phyloP scores from a whole-genome alignment of 2,329 filamentous ascomycete species.

The Colletotrichum spaethianum region DNA sequence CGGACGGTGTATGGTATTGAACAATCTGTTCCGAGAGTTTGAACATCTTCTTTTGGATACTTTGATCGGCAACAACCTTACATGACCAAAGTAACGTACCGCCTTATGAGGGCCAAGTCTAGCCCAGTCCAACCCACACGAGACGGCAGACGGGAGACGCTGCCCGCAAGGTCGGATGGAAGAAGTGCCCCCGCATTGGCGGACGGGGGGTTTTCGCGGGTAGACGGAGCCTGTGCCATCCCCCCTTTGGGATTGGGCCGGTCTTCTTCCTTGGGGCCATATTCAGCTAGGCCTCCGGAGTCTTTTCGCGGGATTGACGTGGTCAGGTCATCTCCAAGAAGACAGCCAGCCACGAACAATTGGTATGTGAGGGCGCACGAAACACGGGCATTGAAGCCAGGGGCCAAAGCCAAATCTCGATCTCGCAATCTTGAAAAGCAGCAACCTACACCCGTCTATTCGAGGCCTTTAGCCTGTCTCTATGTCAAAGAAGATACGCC shows the following conservation, averaged over 20 bases:
- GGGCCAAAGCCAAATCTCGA: conserved; percentile 17
- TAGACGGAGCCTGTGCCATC: conserved; percentile 21
- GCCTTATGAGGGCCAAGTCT: background rate
- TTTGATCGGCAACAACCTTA: background rate
- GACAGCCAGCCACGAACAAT: conserved; percentile 17
- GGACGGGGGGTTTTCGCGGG: conserved; percentile 13
- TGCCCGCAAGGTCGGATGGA: conserved; percentile 3
- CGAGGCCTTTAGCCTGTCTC: background rate
- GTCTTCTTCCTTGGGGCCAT: background rate
- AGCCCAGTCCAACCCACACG: background rate
- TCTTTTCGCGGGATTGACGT: conserved; percentile 34
- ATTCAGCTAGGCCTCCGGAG: conserved; percentile 15
- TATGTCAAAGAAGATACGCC: background rate
- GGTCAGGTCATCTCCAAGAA: background rate
- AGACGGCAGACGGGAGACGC: conserved; percentile 13
- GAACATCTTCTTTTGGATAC: background rate
- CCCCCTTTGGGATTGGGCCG: background rate
- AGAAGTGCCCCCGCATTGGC: conserved; percentile 24
- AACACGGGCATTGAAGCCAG: conserved; percentile 26
- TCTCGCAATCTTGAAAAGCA: background rate
- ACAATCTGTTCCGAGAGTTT: background rate
- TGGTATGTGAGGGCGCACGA: conserved; percentile 22
- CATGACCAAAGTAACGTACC: background rate
- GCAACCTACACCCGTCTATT: background rate
- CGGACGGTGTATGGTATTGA: background rate